Evolutionary conservation across 148 eudicot species (phyloP).

Genomic region (Persicaria maculosa): DNA sequence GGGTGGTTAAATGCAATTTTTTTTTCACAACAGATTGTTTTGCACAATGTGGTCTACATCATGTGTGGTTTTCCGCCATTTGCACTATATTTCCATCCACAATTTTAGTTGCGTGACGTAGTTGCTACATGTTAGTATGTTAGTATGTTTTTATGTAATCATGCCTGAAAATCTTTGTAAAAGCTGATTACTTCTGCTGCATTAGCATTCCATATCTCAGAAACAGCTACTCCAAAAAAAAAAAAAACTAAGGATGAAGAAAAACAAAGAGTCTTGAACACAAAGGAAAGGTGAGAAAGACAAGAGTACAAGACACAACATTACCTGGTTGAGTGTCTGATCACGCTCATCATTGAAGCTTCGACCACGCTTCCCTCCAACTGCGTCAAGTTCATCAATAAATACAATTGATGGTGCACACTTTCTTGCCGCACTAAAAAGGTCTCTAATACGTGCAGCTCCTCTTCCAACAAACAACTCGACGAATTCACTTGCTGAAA

Average conservation of each 20-base stretch:
- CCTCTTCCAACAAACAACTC: slow-evolving; percentile 98
- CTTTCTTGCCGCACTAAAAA: slow-evolving; percentile 80
- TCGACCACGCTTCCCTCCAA: slow-evolving; percentile 96
- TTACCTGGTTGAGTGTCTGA: slow-evolving; percentile 94
- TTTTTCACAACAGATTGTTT: no score
- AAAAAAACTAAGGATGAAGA: neutral
- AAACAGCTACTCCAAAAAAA: neutral
- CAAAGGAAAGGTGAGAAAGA: neutral
- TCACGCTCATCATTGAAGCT: slow-evolving; percentile 97
- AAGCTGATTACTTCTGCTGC: no score
- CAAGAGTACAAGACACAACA: neutral
- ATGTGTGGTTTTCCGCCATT: no score
- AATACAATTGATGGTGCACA: slow-evolving; percentile 82
- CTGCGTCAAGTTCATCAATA: slow-evolving; percentile 98
- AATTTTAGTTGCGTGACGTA: no score
- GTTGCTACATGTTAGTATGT: no score
- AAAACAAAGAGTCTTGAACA: neutral
- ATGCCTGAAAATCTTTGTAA: no score
- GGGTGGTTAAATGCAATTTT: no score
- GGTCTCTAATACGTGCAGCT: slow-evolving; percentile 97
- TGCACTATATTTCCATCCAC: no score
- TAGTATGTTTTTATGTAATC: no score
- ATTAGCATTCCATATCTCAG: neutral
- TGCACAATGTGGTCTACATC: no score
- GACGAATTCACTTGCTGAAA: slow-evolving; percentile 97